These are phyloP conservation scores for Yamadazyma buinensis DNA, from an alignment of 1,139 yeast genomes.

Conservation along the genomic window DNA sequence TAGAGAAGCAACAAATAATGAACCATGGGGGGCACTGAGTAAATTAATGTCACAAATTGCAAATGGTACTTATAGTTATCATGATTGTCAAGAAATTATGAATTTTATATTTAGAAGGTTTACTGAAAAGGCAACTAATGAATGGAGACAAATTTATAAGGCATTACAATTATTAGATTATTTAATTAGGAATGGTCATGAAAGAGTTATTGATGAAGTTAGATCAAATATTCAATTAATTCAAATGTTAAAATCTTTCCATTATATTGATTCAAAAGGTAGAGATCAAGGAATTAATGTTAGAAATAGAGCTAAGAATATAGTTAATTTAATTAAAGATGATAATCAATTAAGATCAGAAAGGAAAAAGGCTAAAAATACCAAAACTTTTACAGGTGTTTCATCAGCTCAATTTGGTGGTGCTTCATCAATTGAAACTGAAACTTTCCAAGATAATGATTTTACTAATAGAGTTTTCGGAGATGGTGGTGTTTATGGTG, in stretches of 20 bases:
- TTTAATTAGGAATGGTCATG: slow-evolving; percentile 87
- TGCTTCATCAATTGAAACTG: slow-evolving; percentile 26
- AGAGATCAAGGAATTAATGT: slow-evolving; percentile 96
- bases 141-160: slow-evolving; percentile 98
- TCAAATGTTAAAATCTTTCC: slow-evolving; percentile 89
- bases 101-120: slow-evolving; percentile 75
- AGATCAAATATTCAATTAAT: slow-evolving; percentile 78
- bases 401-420: slow-evolving; percentile 53
- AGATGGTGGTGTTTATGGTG: slow-evolving; percentile 78
- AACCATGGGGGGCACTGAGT: slow-evolving; percentile 99
- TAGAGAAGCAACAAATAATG: slow-evolving; percentile 96
- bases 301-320: slow-evolving; percentile 81
- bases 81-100: slow-evolving; percentile 74
- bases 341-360: slow-evolving; percentile 76
- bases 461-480: slow-evolving; percentile 63
- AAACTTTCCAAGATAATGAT: slow-evolving; percentile 46
- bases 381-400: slow-evolving; percentile 76
- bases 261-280: slow-evolving; percentile 89
- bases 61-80: slow-evolving; percentile 85
- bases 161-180: slow-evolving; percentile 88
- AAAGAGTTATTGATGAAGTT: slow-evolving; percentile 92
- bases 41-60: slow-evolving; percentile 93
- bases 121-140: slow-evolving; percentile 92
- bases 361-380: slow-evolving; percentile 82
- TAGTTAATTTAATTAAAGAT: slow-evolving; percentile 69